Base-by-base conservation (phyloP, 2,329 filamentous ascomycete genomes). In the Colletotrichum endophyticum region DNA sequence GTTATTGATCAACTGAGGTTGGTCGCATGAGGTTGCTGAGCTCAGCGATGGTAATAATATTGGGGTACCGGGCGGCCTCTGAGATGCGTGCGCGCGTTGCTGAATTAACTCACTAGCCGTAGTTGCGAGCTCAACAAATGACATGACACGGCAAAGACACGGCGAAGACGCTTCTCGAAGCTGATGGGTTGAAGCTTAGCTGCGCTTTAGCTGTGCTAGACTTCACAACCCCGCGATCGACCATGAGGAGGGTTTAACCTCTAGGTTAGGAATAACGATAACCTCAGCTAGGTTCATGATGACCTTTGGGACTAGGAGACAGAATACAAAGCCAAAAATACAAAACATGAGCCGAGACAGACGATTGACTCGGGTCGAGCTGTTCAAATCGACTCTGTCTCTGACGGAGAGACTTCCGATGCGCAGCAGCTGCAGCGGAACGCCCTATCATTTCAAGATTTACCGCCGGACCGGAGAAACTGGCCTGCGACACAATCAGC, bases 331-430 rank as follows among this genome's bases (percentile, higher is more conserved):
- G 12, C 22, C 9, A 66, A 49, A 34, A 44, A 44, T 25, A 30
- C 69, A 66, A 62, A 75, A 63, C 36, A 72, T 67, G 73, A 53
- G 68, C 44, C 72, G 72, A 72, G 72, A 72, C 72, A 66, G 25
- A 25, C 5, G 53, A 39, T 72, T 67, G 62, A 75, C 69, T 75
- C 69, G 62, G 25, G 34, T 64, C 39, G 44, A 70, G 16, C 34
- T 36, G 39, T 34, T 67, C 27, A 13, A 25, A 61, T 32, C 22
- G 57, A 7, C 25, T 12, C 30, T 30, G 59, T 39, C 25, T n/a
- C 30, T 59, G 28, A 34, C 28, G 25, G 64, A 57, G 34, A 44
- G 66, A 66, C 61, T 30, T 39, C 30, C 69, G 30, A 59, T 16
- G 62, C 56, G 25, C 34, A 57, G 30, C n/a, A 28, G 57, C 30